Conservation (phyloP, 352 stramenopile genomes). For the Plasmopara viticola region DNA sequence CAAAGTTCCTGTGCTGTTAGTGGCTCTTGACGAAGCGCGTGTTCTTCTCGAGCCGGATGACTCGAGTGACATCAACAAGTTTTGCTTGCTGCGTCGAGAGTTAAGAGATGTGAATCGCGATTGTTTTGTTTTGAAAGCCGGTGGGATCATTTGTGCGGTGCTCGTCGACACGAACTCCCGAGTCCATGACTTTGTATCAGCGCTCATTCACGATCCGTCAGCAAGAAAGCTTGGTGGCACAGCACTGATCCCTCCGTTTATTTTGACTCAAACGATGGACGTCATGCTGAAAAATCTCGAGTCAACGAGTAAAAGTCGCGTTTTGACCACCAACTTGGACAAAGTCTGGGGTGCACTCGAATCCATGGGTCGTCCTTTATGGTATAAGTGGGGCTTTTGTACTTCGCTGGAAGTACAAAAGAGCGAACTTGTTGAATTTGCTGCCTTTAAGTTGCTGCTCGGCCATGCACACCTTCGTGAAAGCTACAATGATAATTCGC, state of each 20-base stretch:
- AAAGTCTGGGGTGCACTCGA: background rate
- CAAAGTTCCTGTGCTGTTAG: background rate
- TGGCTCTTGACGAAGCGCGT: background rate
- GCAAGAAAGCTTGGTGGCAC: background rate
- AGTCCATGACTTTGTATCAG: conserved; percentile 3
- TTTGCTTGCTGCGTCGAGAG: background rate
- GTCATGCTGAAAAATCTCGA: background rate
- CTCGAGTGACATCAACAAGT: conserved; percentile 1
- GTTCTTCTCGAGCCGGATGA: background rate
- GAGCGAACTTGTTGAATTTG: background rate
- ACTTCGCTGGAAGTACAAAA: background rate
- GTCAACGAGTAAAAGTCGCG: background rate
- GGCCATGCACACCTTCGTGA: background rate
- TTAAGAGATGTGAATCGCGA: background rate
- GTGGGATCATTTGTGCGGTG: conserved; percentile 31
- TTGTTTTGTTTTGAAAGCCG: background rate
- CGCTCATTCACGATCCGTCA: background rate
- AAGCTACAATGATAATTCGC: conserved; percentile 5
- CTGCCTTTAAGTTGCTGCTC: background rate
- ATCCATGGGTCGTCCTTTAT: background rate
- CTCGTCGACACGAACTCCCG: conserved; percentile 14
- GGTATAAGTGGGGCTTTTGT: background rate
- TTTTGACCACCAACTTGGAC: background rate
- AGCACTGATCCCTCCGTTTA: conserved; percentile 57
- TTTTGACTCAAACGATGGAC: conserved; percentile 39